Evolutionary conservation across 805 yeast species (phyloP).

Genomic region (Spathaspora girioi): DNA sequence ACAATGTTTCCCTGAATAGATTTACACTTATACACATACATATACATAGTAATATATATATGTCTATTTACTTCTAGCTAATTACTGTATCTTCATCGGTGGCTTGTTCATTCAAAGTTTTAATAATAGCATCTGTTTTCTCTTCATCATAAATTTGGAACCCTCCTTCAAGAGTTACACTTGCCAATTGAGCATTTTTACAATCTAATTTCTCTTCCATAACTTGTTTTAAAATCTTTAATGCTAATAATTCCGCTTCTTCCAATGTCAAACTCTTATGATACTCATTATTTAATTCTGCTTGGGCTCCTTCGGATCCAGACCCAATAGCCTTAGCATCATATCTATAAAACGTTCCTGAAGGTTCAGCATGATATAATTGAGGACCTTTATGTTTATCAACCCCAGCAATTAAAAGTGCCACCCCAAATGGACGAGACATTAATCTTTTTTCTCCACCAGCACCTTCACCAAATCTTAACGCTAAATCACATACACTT

Average conservation of each 20-base stretch:
- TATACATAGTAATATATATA: not conserved
- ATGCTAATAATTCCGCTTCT: slow-evolving; percentile 87
- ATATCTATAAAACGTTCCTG: slow-evolving; percentile 95
- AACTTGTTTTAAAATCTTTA: slow-evolving; percentile 91
- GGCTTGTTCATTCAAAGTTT: slow-evolving; percentile 68
- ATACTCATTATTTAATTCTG: slow-evolving; percentile 94
- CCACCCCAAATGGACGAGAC: slow-evolving; percentile 99
- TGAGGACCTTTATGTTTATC: slow-evolving; percentile 95
- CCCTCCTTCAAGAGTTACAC: slow-evolving; percentile 83
- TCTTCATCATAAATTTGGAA: slow-evolving; percentile 81
- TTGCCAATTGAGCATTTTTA: slow-evolving; percentile 90
- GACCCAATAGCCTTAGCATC: slow-evolving; percentile 99
- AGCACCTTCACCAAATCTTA: slow-evolving; percentile 96
- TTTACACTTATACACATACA: not conserved
- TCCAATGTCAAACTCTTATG: slow-evolving; percentile 85
- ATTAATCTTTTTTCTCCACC: slow-evolving; percentile 90
- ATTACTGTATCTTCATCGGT: slow-evolving; percentile 32
- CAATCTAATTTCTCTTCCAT: slow-evolving; percentile 98
- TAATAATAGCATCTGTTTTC: slow-evolving; percentile 78
- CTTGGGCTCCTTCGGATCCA: slow-evolving; percentile 98
- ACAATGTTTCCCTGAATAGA: slow-evolving; percentile 25
- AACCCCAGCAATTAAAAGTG: slow-evolving; percentile 89
- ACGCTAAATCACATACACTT: slow-evolving; percentile 93
- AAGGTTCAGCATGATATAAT: slow-evolving; percentile 97
- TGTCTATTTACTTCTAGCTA: slow-evolving; percentile 4